Evolutionary conservation across 495 filamentous ascomycete species (phyloP).

Genomic region (Entonaema liquescens): DNA sequence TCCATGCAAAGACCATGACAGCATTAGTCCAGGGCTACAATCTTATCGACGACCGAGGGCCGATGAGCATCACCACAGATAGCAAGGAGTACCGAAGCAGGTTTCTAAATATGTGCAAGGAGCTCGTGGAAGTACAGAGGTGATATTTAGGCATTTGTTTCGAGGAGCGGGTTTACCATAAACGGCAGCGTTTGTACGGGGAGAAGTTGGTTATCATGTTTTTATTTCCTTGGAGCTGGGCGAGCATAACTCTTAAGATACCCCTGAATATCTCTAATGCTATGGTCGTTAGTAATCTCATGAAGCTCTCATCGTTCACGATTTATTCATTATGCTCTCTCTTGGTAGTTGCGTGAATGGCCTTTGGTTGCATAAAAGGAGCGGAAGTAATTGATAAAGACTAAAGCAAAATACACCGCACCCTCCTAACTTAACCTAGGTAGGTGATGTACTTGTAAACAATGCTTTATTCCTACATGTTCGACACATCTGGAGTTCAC

Average conservation of each 20-base stretch:
- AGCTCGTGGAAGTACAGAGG: conserved; percentile 61
- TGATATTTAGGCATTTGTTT: not conserved
- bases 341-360: not conserved
- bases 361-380: not conserved
- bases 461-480: too few relatives aligned
- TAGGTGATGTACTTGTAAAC: too few relatives aligned
- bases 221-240: not conserved
- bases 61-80: conserved; percentile 76
- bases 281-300: not conserved
- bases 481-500: not conserved
- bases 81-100: conserved; percentile 70
- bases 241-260: not conserved
- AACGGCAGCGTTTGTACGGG: not conserved
- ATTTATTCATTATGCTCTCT: not conserved
- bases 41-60: conserved; percentile 62
- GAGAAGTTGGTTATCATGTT: not conserved
- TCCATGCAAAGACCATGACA: conserved; percentile 69
- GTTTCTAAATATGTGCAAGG: conserved; percentile 68
- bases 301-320: not conserved
- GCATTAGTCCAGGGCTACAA: conserved; percentile 69
- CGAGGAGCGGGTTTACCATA: not conserved
- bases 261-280: conserved; percentile 1
- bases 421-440: too few relatives aligned
- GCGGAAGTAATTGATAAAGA: too few relatives aligned
- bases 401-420: not conserved